Evolutionary conservation across 139 green algal genomes (phyloP).

Genomic region (Zygnema circumcarinatum): DNA sequence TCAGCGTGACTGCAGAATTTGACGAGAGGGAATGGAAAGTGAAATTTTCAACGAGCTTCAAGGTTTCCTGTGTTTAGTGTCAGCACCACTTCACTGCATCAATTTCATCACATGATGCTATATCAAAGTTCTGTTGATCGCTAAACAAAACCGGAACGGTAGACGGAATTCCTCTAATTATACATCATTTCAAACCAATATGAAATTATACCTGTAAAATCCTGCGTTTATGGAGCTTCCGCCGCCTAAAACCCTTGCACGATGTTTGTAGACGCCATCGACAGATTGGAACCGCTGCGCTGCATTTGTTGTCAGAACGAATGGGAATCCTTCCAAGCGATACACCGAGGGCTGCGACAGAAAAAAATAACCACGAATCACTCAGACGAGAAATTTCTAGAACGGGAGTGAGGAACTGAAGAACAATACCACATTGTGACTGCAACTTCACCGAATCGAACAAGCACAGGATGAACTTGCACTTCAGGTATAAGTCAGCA

Average conservation of each 20-base stretch:
- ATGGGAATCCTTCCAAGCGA: constrained; percentile 11
- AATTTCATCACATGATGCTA: too few species aligned
- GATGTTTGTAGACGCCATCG: background rate
- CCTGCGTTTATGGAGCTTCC: background rate
- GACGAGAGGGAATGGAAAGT: background rate
- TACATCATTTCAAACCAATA: background rate
- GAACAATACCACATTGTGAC: background rate
- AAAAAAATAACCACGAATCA: background rate
- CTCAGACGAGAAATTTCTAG: background rate
- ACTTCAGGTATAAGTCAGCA: too few species aligned
- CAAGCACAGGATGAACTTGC: too few species aligned
- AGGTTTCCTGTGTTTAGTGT: background rate
- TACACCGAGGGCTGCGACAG: constrained; percentile 19
- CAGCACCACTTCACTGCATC: too few species aligned
- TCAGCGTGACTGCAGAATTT: background rate
- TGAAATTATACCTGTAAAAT: background rate
- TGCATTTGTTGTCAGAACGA: constrained; percentile 16
- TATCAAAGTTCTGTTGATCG: too few species aligned
- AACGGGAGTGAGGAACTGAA: background rate
- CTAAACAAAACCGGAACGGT: background rate
- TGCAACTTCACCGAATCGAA: background rate
- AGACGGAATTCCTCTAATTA: background rate
- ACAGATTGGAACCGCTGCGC: background rate
- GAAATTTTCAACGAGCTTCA: background rate
- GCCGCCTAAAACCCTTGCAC: background rate